Percentiles rank a stretch among this genome's conserved stretches.
phyloP scores from a whole-genome alignment of 139 green algal species.

The Chloropicon primus region DNA sequence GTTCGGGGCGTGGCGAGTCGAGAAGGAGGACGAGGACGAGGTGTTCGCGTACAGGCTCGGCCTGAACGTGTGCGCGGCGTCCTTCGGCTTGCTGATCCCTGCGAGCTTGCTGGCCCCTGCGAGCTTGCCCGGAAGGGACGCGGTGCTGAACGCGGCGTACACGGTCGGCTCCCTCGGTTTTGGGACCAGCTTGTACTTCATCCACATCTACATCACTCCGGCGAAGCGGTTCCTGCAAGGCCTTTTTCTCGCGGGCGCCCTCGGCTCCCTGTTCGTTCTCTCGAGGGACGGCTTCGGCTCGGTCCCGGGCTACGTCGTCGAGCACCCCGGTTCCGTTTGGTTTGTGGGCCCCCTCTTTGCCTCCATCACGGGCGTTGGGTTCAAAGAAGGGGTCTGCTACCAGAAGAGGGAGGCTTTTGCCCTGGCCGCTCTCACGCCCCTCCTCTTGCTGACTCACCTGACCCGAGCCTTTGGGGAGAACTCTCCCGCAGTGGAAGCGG shows the following conservation, averaged over 20 bases:
- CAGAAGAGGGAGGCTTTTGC: neutral
- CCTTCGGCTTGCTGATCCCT: neutral
- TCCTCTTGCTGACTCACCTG: neutral
- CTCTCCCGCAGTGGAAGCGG: slow-evolving; percentile 5
- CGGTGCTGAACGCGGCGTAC: neutral
- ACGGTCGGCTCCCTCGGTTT: slow-evolving; percentile 33
- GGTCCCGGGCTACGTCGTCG: slow-evolving; percentile 41
- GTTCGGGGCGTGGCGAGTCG: slow-evolving; percentile 40
- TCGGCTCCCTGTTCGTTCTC: neutral
- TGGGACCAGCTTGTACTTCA: slow-evolving; percentile 53
- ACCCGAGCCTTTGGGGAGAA: slow-evolving; percentile 1
- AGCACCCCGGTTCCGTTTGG: slow-evolving; percentile 59
- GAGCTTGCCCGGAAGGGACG: too few species aligned
- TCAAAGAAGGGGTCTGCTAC: slow-evolving; percentile 62
- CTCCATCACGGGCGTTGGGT: slow-evolving; percentile 68
- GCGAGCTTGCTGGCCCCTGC: too few species aligned
- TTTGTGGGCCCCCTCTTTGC: slow-evolving; percentile 79
- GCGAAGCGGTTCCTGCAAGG: slow-evolving; percentile 63
- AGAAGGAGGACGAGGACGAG: slow-evolving; percentile 32
- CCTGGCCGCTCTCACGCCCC: neutral
- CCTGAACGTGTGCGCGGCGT: slow-evolving; percentile 14
- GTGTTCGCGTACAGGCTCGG: slow-evolving; percentile 41
- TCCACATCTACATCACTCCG: slow-evolving; percentile 82
- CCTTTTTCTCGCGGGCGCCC: neutral
- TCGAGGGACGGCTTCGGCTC: neutral